phyloP scores from a whole-genome alignment of 768 basidiomycete genomes.

The Calocybe cyanea region DNA sequence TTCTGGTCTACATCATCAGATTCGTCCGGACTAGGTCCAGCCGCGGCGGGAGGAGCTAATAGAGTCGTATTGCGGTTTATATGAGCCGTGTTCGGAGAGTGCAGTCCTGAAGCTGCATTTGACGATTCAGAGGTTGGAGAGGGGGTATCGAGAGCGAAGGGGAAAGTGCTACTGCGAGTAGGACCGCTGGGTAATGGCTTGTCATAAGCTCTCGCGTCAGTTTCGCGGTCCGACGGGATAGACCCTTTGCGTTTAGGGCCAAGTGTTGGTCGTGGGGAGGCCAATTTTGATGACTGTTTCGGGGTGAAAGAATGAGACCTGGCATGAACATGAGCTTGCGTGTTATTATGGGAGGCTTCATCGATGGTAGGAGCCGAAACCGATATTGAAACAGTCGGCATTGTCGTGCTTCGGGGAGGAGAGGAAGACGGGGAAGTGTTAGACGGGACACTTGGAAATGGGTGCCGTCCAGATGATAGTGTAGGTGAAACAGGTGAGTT shows the following conservation, averaged over 20 bases:
- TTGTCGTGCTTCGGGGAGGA: slow-evolving; percentile 32
- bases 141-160: slow-evolving; percentile 10
- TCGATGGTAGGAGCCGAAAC: slow-evolving; percentile 41
- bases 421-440: slow-evolving; percentile 28
- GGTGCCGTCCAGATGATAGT: slow-evolving; percentile 33
- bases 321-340: slow-evolving; percentile 47
- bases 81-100: slow-evolving; percentile 4
- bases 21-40: slow-evolving; percentile 36
- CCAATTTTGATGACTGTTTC: slow-evolving; percentile 65
- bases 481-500: slow-evolving; percentile 24
- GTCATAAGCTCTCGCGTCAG: slow-evolving; percentile 16
- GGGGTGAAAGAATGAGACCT: slow-evolving; percentile 72
- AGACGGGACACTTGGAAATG: slow-evolving; percentile 37
- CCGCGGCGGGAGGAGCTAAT: slow-evolving; percentile 46
- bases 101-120: background rate
- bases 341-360: slow-evolving; percentile 18
- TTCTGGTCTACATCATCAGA: slow-evolving; percentile 35
- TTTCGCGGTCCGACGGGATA: slow-evolving; percentile 35
- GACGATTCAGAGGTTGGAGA: slow-evolving; percentile 7
- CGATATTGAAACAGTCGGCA: slow-evolving; percentile 43
- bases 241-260: slow-evolving; percentile 57
- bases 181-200: slow-evolving; percentile 1
- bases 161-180: slow-evolving; percentile 11
- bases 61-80: slow-evolving; percentile 26
- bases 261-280: slow-evolving; percentile 49